A percentile compares a stretch with the other conserved stretches of the same genome.
Conservation (phyloP, 1,284 basidiomycete genomes). For the Tylopilus sp. region DNA sequence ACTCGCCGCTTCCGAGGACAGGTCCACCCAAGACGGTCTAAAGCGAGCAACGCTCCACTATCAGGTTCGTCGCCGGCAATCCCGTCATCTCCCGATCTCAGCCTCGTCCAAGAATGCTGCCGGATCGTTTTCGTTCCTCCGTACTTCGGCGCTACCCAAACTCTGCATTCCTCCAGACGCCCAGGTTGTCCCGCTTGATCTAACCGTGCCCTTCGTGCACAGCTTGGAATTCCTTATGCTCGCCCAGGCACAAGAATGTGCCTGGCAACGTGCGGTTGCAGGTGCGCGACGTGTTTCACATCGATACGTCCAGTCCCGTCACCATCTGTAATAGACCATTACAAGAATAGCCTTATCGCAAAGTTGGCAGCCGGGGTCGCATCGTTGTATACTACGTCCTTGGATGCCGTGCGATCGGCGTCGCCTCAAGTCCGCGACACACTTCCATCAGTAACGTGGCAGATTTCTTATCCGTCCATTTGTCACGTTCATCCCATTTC, state of each 20-base stretch:
- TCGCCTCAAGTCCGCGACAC: constrained; percentile 44
- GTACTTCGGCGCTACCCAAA: constrained; percentile 56
- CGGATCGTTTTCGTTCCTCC: constrained; percentile 70
- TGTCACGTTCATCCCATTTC: constrained; percentile 13
- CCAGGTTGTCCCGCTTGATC: constrained; percentile 59
- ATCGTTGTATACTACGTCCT: constrained; percentile 63
- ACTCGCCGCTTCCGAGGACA: constrained; percentile 64
- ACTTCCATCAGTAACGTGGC: constrained; percentile 53
- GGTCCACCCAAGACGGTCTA: constrained; percentile 74
- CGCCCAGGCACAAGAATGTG: constrained; percentile 95
- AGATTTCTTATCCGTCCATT: neutral
- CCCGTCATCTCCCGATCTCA: neutral
- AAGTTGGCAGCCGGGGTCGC: constrained; percentile 81
- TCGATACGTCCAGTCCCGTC: neutral
- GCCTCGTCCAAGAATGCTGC: constrained; percentile 62
- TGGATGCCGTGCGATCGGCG: constrained; percentile 53
- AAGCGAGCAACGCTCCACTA: constrained; percentile 70
- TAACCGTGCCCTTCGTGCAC: constrained; percentile 62
- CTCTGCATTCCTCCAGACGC: constrained; percentile 52
- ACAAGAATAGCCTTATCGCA: constrained; percentile 85
- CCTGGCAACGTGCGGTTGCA: constrained; percentile 90
- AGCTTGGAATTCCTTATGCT: constrained; percentile 80
- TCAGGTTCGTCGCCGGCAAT: constrained; percentile 51
- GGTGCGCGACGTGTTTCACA: constrained; percentile 45
- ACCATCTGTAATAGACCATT: constrained; percentile 50